Conservation (phyloP, 805 yeast species). For the Dipodascopsis uninucleata region DNA sequence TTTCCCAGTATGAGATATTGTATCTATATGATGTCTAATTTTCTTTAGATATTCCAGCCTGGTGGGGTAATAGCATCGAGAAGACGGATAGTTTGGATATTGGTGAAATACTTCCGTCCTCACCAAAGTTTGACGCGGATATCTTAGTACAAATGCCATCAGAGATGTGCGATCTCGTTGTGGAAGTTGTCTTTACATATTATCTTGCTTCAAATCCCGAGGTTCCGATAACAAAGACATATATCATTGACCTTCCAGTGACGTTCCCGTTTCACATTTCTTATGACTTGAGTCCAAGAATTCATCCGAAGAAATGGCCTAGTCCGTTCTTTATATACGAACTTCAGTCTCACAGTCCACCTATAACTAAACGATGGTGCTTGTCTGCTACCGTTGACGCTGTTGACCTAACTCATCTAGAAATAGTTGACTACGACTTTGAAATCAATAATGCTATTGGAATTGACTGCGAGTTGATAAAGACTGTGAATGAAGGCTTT, state of each 20-base stretch:
- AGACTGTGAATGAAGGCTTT: constrained; percentile 2
- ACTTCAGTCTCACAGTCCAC: constrained; percentile 31
- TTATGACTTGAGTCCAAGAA: constrained; percentile 38
- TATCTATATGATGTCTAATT: not conserved
- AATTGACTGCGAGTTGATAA: constrained; percentile 19
- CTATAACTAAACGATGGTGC: constrained; percentile 37
- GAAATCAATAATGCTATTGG: constrained; percentile 27
- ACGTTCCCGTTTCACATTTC: constrained; percentile 38
- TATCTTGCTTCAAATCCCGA: constrained; percentile 23
- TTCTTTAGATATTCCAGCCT: constrained; percentile 3
- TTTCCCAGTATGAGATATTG: not conserved
- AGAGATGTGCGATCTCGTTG: constrained; percentile 17
- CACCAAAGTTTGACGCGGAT: not conserved
- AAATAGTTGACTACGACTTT: constrained; percentile 28
- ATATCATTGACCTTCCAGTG: constrained; percentile 31
- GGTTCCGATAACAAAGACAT: constrained; percentile 14
- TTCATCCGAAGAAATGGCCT: constrained; percentile 38
- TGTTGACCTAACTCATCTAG: constrained; percentile 28
- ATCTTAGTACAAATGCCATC: constrained; percentile 11
- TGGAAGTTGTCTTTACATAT: constrained; percentile 18
- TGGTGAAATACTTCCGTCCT: not conserved
- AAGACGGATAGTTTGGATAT: not conserved
- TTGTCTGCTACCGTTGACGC: constrained; percentile 34
- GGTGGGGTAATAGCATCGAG: not conserved
- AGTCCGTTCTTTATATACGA: constrained; percentile 35